phyloP scores from a whole-genome alignment of 441 rosid genomes.

The Corymbia calophylla region DNA sequence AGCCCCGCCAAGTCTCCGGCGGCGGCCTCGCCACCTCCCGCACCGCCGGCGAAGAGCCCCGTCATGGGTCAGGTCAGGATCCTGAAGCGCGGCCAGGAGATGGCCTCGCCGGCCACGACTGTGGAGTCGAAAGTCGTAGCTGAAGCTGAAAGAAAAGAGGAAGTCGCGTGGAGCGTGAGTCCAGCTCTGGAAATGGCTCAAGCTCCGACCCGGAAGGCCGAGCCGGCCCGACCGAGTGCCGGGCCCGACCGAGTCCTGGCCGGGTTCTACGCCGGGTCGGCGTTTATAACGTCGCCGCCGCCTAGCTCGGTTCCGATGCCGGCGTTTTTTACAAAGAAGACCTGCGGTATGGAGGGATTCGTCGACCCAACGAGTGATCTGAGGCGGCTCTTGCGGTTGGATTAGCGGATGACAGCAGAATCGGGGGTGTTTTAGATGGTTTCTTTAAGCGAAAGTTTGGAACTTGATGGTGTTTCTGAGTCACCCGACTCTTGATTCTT shows the following conservation, averaged over 20 bases:
- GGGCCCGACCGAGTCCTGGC: background rate
- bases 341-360: background rate
- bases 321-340: slow-evolving; percentile 48
- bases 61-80: slow-evolving; percentile 50
- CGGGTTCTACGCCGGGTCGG: slow-evolving; percentile 73
- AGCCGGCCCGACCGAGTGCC: background rate
- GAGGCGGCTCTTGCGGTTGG: slow-evolving; percentile 47
- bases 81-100: slow-evolving; percentile 65
- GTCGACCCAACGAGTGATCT: slow-evolving; percentile 44
- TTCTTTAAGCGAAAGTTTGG: background rate
- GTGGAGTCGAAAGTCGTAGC: background rate
- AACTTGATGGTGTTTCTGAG: slow-evolving; percentile 5
- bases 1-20: slow-evolving; percentile 22
- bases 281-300: slow-evolving; percentile 68
- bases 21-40: slow-evolving; percentile 14
- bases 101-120: background rate
- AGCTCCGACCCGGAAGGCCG: slow-evolving; percentile 24
- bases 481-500: slow-evolving; percentile 4
- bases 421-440: background rate
- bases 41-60: background rate
- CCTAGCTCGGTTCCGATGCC: slow-evolving; percentile 90
- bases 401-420: slow-evolving; percentile 6
- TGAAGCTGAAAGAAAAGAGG: slow-evolving; percentile 24
- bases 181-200: slow-evolving; percentile 26
- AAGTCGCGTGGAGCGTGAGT: background rate